Base-by-base conservation (phyloP, 257 asterid species). In the Ilex aquifolium region DNA sequence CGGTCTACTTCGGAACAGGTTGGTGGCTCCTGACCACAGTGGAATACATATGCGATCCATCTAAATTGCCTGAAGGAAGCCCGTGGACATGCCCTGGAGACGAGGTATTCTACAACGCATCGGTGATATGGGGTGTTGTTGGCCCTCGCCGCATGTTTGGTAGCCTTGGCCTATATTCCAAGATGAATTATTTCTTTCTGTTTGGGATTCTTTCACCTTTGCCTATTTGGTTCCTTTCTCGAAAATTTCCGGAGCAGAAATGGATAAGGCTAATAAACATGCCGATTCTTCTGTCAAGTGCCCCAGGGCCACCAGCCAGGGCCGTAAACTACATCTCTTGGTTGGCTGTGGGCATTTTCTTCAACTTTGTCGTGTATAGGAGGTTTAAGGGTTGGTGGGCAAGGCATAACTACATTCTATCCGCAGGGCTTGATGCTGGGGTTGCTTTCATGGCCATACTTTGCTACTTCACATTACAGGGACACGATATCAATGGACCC, bases 11-110 rank as follows among this genome's bases (percentile, higher is more conserved):
- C 44, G 81, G 79, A 59, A 84, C 95, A 13, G 86, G 86, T 1
- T 84, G 94, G 97, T 89, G 94, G 94, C 88, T 89, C 21, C 82
- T 89, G 1, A 74, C 78, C 0, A 62, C 77, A 2, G 40, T 86
- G 1, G 79, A 80, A 0, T 4, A 80, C 78, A 89, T 89, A 16
- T 89, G 95, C 46, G 65, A 86, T 29, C 64, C 74, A 2, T 31
- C 81, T 1, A 67, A 63, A 2, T 48, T 89, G 56, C 94, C 88
- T 0, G 51, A 10, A 0, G 97, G 97, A 0, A 89, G 97, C 72
- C 95, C 88, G 10, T 86, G 95, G 95, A 84, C 94, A 0, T 89
- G 97, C 80, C 94, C 95, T 0, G 84, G 85, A 2, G 94, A 86
- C 48, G 83, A 77, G 30, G 86, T 87, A 0, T 86, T 87, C 88